Evolutionary conservation across 1,139 yeast genomes (phyloP), one percentile per base, ranked within the genome.

Genomic region (Hansenula lynferdii): DNA sequence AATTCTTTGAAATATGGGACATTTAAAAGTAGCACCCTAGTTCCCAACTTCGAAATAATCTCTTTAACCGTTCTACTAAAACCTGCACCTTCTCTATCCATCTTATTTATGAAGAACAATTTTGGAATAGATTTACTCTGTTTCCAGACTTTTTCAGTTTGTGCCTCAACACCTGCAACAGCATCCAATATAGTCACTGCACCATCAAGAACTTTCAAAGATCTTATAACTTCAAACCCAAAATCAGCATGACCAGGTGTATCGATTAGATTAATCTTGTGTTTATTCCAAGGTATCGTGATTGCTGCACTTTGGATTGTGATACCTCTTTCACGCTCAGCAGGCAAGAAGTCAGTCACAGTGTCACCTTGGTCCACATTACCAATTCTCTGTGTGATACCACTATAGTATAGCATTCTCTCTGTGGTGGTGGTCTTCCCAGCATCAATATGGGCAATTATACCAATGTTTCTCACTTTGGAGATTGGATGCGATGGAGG

Each of bases 171-270:
- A 12, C 98, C 99, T 2, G 97, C 97, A 5, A 92, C 97, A 0
- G 86, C 96, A 62, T 92, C 99, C 39, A 92, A 64, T 11, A 92
- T 85, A 0, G 96, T 84, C 6, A 92, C 95, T 0, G 90, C 95
- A 1, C 97, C 97, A 61, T 92, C 98, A 15, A 92, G 66, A 1
- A 92, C 97, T 45, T 96, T 71, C 43, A 92, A 71, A 0, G 97
- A 82, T 41, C 97, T 67, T 3, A 80, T 85, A 7, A 94, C 98
- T 60, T 92, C 99, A 58, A 90, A 92, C 0, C 95, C 85, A 58
- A 92, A 92, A 60, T 92, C 99, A 0, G 97, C 97, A 61, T 92
- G 99, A 0, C 99, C 99, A 1, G 99, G 99, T 0, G 99, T 90
- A 58, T 92, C 99, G 18, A 92, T 87, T 38, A 92, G 70, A 57